phyloP scores from a whole-genome alignment of 805 yeast species.

The Candida pseudofarinosa region DNA sequence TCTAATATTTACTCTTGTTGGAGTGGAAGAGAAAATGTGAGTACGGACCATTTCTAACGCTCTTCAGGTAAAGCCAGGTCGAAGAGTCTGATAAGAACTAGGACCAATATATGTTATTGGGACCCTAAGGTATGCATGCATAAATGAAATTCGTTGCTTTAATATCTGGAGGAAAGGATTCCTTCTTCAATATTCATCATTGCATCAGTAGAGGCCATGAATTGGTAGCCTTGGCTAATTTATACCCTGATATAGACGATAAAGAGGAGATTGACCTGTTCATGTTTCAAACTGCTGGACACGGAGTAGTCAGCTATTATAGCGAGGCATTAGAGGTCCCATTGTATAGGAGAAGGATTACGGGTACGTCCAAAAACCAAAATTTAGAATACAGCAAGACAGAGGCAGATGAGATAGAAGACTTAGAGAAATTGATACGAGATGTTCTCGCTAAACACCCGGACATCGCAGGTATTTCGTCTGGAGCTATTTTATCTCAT shows the following conservation, averaged over 20 bases:
- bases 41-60: background rate
- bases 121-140: too few species aligned
- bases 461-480: slow-evolving; percentile 79
- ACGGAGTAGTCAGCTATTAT: slow-evolving; percentile 65
- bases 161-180: slow-evolving; percentile 95
- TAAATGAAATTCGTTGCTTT: slow-evolving; percentile 87
- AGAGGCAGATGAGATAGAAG: slow-evolving; percentile 82
- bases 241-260: slow-evolving; percentile 43
- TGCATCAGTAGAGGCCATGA: slow-evolving; percentile 85
- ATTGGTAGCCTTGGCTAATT: slow-evolving; percentile 77
- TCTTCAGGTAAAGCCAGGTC: background rate
- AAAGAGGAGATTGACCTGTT: slow-evolving; percentile 80
- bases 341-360: slow-evolving; percentile 63
- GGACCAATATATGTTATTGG: too few species aligned
- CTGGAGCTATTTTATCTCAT: slow-evolving; percentile 94
- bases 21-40: background rate
- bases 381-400: slow-evolving; percentile 68
- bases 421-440: slow-evolving; percentile 53
- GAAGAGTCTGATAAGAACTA: too few species aligned
- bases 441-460: slow-evolving; percentile 54
- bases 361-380: slow-evolving; percentile 60
- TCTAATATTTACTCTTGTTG: background rate
- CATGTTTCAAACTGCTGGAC: slow-evolving; percentile 98
- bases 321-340: slow-evolving; percentile 75
- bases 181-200: slow-evolving; percentile 84